Conservation (phyloP, 208 protist genomes). For the Trypanosoma rangeli region DNA sequence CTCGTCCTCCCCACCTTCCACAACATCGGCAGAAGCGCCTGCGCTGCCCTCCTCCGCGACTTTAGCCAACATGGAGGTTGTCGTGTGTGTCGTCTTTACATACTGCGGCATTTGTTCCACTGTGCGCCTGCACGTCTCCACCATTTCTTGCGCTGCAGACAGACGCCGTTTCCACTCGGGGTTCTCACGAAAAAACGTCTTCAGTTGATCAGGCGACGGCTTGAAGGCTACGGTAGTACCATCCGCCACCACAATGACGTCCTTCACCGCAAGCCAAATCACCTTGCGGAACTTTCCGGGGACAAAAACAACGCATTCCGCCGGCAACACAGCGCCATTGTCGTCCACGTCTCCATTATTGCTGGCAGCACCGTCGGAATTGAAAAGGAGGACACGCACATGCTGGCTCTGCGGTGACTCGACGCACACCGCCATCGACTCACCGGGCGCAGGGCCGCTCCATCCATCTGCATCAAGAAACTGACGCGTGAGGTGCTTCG, state of each 20-base stretch:
- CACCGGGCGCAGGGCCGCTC: slow-evolving; percentile 42
- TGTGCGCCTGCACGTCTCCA: slow-evolving; percentile 35
- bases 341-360: neutral
- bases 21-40: slow-evolving; percentile 8
- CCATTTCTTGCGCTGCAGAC: slow-evolving; percentile 37
- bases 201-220: slow-evolving; percentile 75
- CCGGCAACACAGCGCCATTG: neutral
- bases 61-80: slow-evolving; percentile 49
- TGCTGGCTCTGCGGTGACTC: slow-evolving; percentile 74
- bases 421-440: slow-evolving; percentile 68
- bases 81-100: slow-evolving; percentile 42
- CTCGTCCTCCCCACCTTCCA: slow-evolving; percentile 1
- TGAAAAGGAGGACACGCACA: slow-evolving; percentile 57
- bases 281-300: slow-evolving; percentile 91
- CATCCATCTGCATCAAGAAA: slow-evolving; percentile 65
- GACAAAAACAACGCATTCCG: slow-evolving; percentile 54
- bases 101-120: slow-evolving; percentile 58
- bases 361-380: neutral
- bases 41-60: neutral
- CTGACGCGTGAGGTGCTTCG: slow-evolving; percentile 80
- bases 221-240: slow-evolving; percentile 57
- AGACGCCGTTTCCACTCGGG: slow-evolving; percentile 44
- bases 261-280: slow-evolving; percentile 79
- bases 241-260: slow-evolving; percentile 75
- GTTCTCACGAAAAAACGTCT: slow-evolving; percentile 53